phyloP scores from a whole-genome alignment of 495 filamentous ascomycete genomes.

The Podospora appendiculata region DNA sequence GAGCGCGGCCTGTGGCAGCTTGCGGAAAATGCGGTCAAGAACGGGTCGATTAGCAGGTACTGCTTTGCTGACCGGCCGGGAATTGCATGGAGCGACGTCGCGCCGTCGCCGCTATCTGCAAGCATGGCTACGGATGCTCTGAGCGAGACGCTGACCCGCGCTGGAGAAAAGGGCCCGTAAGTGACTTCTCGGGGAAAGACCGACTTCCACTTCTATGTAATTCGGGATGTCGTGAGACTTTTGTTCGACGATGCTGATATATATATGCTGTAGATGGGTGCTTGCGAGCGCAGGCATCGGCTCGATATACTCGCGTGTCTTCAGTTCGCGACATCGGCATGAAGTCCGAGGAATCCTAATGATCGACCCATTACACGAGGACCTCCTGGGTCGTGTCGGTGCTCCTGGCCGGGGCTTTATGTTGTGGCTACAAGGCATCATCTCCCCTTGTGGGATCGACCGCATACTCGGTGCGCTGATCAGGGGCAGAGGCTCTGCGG shows the following conservation, averaged over 20 bases:
- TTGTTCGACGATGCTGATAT: too few relatives aligned
- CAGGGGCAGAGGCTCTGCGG: constrained; percentile 68
- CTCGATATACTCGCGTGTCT: constrained; percentile 81
- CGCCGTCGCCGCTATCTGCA: constrained; percentile 84
- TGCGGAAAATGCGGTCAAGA: constrained; percentile 54
- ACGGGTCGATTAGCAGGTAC: constrained; percentile 74
- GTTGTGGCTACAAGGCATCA: constrained; percentile 76
- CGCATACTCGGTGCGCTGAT: constrained; percentile 70
- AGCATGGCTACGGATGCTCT: constrained; percentile 83
- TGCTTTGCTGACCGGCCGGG: constrained; percentile 96
- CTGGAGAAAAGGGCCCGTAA: constrained; percentile 70
- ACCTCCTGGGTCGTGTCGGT: constrained; percentile 61
- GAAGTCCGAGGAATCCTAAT: constrained; percentile 73
- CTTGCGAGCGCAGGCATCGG: constrained; percentile 63
- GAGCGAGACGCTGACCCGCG: constrained; percentile 71
- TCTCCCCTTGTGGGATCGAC: constrained; percentile 80
- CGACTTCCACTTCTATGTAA: not conserved
- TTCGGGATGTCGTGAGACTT: too few relatives aligned
- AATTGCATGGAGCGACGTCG: constrained; percentile 80
- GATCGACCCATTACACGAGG: constrained; percentile 82
- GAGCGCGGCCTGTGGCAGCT: constrained; percentile 70
- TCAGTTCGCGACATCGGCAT: constrained; percentile 66
- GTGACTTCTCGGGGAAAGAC: not conserved
- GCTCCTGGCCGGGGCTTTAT: constrained; percentile 65
- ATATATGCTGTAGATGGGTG: constrained; percentile 41